Evolutionary conservation across 169 alveolate species (phyloP).

Genomic region (Neospora caninum): DNA sequence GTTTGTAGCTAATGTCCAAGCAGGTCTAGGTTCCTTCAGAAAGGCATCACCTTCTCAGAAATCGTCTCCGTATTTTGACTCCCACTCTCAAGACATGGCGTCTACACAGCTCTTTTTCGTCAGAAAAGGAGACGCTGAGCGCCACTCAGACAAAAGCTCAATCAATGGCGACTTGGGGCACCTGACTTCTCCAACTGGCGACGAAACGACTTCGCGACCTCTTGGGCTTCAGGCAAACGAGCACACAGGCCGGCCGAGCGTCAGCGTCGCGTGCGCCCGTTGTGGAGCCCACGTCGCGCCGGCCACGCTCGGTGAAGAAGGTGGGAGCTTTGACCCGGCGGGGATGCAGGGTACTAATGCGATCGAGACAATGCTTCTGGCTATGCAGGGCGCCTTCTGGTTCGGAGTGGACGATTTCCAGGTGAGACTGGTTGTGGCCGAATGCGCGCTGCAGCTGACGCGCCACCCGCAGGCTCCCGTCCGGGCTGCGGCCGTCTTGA

Average conservation of each 20-base stretch:
- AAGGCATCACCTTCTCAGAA: not conserved
- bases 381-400: conserved; percentile 21
- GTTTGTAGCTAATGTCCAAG: not conserved
- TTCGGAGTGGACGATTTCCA: conserved; percentile 4
- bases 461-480: not conserved
- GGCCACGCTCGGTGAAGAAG: not conserved
- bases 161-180: not conserved
- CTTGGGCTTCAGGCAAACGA: not conserved
- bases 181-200: not conserved
- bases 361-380: conserved; percentile 6
- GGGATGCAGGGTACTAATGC: not conserved
- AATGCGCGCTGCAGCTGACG: not conserved
- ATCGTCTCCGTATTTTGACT: not conserved
- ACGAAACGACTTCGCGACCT: not conserved
- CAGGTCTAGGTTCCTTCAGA: not conserved
- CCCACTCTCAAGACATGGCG: not conserved
- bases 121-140: too few species aligned
- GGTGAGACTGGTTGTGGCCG: not conserved
- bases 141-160: too few species aligned
- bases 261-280: not conserved
- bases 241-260: not conserved
- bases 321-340: not conserved
- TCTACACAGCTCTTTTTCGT: not conserved
- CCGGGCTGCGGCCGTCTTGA: not conserved
- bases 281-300: not conserved